phyloP scores from a whole-genome alignment of 495 filamentous ascomycete genomes.

The Podospora bellae-mahoneyi region DNA sequence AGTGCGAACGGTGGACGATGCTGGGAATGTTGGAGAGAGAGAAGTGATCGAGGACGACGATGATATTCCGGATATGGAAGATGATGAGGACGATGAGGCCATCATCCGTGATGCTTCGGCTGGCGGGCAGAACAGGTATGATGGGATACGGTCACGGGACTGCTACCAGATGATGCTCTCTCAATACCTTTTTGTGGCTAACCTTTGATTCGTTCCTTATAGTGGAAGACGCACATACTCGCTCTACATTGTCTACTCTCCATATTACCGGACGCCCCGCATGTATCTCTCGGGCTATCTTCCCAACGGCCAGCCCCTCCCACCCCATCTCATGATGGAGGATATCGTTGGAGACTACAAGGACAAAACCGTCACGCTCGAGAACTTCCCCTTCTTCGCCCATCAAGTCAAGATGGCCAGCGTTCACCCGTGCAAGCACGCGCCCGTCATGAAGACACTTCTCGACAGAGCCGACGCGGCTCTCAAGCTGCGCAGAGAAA shows the following conservation, averaged over 20 bases:
- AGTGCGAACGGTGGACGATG: constrained; percentile 81
- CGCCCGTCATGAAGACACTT: constrained; percentile 95
- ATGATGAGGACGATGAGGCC: constrained; percentile 95
- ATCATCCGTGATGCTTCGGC: constrained; percentile 78
- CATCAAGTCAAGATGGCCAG: constrained; percentile 87
- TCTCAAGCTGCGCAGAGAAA: constrained; percentile 81
- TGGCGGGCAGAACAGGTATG: constrained; percentile 65
- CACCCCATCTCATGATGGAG: constrained; percentile 94
- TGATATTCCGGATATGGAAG: constrained; percentile 97
- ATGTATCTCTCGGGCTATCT: constrained; percentile 92
- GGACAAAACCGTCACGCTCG: constrained; percentile 97
- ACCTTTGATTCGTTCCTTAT: neutral
- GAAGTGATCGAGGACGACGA: constrained; percentile 68
- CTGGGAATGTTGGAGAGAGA: constrained; percentile 69
- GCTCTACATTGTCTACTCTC: constrained; percentile 95
- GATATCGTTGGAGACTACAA: constrained; percentile 99
- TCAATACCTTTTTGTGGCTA: too few species aligned
- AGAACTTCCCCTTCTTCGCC: constrained; percentile 92
- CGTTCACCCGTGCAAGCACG: constrained; percentile 90
- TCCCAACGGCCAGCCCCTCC: constrained; percentile 75
- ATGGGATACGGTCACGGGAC: neutral
- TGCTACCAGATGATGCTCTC: too few species aligned
- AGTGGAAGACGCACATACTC: constrained; percentile 89
- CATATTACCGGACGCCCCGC: constrained; percentile 94
- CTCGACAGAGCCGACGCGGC: constrained; percentile 93